Evolutionary conservation across 139 green algal genomes (phyloP), one percentile per base, ranked within the genome.

Genomic region (Chlamydomonas eustigma): DNA sequence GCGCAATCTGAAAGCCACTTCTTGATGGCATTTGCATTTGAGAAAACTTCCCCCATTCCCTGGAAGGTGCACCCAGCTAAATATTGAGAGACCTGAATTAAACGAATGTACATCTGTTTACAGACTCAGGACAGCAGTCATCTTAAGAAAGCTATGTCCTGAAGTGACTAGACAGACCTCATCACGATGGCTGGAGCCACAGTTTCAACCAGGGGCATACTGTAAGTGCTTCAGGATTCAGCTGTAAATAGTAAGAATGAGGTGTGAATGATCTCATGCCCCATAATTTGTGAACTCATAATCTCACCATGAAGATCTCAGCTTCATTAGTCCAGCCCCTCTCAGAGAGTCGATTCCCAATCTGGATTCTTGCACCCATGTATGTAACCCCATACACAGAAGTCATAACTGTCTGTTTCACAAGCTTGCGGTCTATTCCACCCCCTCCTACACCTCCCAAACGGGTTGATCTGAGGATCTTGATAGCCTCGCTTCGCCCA

Each of bases 321-420:
- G 65, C 73, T 30, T 76, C 73, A 25, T 88, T 87, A 58, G 24
- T 51, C 79, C 77, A 93, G 30, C 88, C 93, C 2, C 91, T 79
- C 81, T 97, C 93, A 39, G 79, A 76, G 69, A 98, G 78, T 6
- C 93, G 86, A 71, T 77, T 88, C 33, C 72, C 65, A 28, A 99
- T 93, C 88, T 99, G 95, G 35, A 90, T 72, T 2, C 93, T 84
- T 2, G 95, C 95, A 12, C 95, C 95, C 0, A 97, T 77, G 50
- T 92, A 90, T 0, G 95, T 99, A 2, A 99, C 95, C 39, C 95
- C 95, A 52, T 99, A 99, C 70, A 99, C 95, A 31, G 89, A 94
- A 4, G 95, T 99, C 95, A 99, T 99, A 1, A 98, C 95, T n/a
- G 94, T 99, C 85, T 99, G 95, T 84, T 98, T 98, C 33, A 99